Percentiles rank a stretch among this genome's conserved stretches.
Conservation (phyloP, 73 alveolate genomes). For the Paramecium sonneborni region DNA sequence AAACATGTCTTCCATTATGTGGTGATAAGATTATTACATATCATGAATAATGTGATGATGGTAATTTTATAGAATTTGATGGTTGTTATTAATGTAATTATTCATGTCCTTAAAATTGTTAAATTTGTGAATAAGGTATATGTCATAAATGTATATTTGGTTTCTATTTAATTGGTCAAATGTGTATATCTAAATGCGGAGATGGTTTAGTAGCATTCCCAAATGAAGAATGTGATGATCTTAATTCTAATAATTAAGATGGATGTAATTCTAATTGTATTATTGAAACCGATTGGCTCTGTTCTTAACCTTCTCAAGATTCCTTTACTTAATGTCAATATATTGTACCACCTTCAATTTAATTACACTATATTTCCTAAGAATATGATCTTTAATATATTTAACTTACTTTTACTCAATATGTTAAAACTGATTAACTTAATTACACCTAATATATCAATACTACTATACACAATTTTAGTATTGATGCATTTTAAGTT, state of each 20-base stretch:
- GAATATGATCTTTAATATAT: background rate
- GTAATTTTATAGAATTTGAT: background rate
- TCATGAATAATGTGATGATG: background rate
- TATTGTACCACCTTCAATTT: background rate
- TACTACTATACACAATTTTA: background rate
- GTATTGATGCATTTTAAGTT: background rate
- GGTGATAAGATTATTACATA: background rate
- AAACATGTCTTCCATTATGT: background rate
- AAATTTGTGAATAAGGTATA: background rate
- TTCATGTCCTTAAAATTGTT: background rate
- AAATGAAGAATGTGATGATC: background rate
- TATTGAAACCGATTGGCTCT: background rate
- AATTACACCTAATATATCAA: background rate
- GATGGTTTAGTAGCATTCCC: background rate
- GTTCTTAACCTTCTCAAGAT: background rate
- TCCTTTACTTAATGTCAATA: background rate
- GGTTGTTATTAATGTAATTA: background rate
- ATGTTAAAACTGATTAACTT: background rate
- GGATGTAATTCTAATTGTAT: background rate
- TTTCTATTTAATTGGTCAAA: background rate
- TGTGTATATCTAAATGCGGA: background rate
- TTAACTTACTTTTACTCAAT: background rate
- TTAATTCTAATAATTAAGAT: background rate
- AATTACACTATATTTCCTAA: background rate
- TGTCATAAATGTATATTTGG: background rate